Percentiles rank a stretch among this genome's conserved stretches.
Conservation (phyloP, 2,329 filamentous ascomycete genomes). For the Metarhizium humberi region DNA sequence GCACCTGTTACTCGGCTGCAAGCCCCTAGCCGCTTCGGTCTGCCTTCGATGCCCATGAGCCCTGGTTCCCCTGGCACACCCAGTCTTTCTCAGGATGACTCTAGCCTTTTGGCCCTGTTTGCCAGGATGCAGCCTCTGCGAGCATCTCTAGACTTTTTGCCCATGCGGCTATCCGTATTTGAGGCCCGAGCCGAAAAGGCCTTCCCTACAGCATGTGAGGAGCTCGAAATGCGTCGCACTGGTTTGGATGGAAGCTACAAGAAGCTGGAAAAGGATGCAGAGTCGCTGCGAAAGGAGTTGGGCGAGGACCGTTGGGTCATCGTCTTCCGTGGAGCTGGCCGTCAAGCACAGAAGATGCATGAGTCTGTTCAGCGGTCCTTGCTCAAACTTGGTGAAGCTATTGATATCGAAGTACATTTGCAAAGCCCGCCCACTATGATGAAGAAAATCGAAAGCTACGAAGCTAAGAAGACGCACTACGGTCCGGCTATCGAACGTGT, state of each 20-base stretch:
- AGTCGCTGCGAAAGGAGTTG: conserved; percentile 78
- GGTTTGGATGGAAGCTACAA: conserved; percentile 78
- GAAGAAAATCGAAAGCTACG: conserved; percentile 87
- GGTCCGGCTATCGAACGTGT: conserved; percentile 88
- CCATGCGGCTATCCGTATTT: conserved; percentile 87
- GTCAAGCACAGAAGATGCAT: conserved; percentile 92
- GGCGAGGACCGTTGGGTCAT: conserved; percentile 94
- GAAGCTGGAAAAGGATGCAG: conserved; percentile 82
- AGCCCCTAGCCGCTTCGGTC: conserved; percentile 57
- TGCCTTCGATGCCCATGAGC: conserved; percentile 54
- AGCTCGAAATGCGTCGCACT: conserved; percentile 66
- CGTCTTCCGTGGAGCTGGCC: conserved; percentile 86
- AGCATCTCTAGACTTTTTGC: conserved; percentile 88
- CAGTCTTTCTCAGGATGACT: conserved; percentile 65
- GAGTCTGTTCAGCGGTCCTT: conserved; percentile 88
- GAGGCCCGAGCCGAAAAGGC: conserved; percentile 64
- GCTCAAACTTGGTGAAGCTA: conserved; percentile 67
- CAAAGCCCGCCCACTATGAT: conserved; percentile 59
- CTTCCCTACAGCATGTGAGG: conserved; percentile 86
- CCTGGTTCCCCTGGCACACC: conserved; percentile 50
- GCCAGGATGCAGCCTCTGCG: conserved; percentile 90
- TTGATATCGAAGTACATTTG: conserved; percentile 66
- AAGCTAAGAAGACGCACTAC: conserved; percentile 91
- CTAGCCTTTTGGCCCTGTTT: conserved; percentile 79
- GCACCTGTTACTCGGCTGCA: conserved; percentile 40